A percentile compares a stretch with the other conserved stretches of the same genome.
Evolutionary conservation across 225 moss, liverwort and hornwort genomes (phyloP).

Genomic region (Ulota crispa): DNA sequence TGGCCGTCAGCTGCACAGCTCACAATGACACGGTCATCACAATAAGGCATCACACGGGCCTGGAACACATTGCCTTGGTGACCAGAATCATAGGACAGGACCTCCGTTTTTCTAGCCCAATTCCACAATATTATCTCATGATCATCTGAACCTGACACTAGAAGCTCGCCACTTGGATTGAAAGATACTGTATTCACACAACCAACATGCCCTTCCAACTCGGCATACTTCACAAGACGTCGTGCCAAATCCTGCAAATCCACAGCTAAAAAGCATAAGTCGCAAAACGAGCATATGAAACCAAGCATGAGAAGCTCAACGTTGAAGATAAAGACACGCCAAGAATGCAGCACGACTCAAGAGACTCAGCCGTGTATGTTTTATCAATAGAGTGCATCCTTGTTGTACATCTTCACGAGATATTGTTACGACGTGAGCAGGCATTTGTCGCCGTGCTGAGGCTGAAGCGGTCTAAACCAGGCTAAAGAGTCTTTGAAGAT

Average conservation of each 20-base stretch:
- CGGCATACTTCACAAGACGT: constrained; percentile 52
- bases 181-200: constrained; percentile 96
- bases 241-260: constrained; percentile 73
- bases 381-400: too few relatives aligned
- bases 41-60: constrained; percentile 74
- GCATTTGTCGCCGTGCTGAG: too few relatives aligned
- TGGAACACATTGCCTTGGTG: constrained; percentile 58
- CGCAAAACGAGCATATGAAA: background rate
- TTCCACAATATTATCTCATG: constrained; percentile 79
- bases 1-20: constrained; percentile 80
- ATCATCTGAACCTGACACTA: constrained; percentile 94
- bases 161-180: constrained; percentile 75
- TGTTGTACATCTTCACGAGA: too few relatives aligned
- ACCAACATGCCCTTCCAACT: constrained; percentile 64
- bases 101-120: constrained; percentile 64
- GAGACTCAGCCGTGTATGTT: too few relatives aligned
- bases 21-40: constrained; percentile 75
- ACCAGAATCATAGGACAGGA: constrained; percentile 69
- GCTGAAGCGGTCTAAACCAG: too few relatives aligned
- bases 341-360: background rate
- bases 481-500: background rate
- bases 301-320: background rate
- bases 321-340: background rate
- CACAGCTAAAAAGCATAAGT: background rate
- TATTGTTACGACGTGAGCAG: too few relatives aligned